Evolutionary conservation across 345 rosid genomes (phyloP).

Genomic region (Sapria himalayana): DNA sequence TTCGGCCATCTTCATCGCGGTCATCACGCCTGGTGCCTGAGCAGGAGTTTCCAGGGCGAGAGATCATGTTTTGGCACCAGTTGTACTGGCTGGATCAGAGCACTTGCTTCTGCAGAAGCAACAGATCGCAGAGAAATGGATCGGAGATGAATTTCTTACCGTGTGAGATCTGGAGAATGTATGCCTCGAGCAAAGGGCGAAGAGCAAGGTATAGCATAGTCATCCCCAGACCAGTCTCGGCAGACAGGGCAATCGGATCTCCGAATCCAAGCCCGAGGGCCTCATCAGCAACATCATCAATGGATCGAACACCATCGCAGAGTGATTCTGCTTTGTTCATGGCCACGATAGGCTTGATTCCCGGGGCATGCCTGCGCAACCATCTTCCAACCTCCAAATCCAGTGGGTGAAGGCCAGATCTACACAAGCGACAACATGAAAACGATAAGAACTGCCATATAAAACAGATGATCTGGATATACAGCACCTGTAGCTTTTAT

Average conservation of each 20-base stretch:
- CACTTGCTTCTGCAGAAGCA: neutral
- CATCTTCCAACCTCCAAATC: constrained; percentile 90
- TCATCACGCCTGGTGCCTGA: too few relatives aligned
- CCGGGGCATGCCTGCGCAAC: constrained; percentile 65
- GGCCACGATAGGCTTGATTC: constrained; percentile 44
- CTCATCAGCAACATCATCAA: constrained; percentile 45
- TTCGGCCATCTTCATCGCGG: constrained; percentile 16
- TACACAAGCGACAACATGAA: constrained; percentile 12
- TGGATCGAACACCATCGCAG: constrained; percentile 30
- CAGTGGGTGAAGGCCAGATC: constrained; percentile 80
- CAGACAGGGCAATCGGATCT: constrained; percentile 76
- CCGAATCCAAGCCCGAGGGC: constrained; percentile 60
- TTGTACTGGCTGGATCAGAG: constrained; percentile 13
- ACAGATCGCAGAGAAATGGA: neutral
- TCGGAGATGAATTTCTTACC: constrained; percentile 16
- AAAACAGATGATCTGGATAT: too few relatives aligned
- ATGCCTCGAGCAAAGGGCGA: constrained; percentile 41
- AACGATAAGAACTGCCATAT: constrained; percentile 2
- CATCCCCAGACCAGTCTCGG: constrained; percentile 96
- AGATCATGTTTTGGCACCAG: constrained; percentile 13
- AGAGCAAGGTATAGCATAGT: constrained; percentile 58
- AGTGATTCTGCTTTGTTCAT: constrained; percentile 84
- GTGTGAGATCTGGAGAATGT: constrained; percentile 28
- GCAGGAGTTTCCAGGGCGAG: too few relatives aligned
- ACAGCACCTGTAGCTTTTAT: too few relatives aligned